These are phyloP conservation scores for Sclerotinia borealis DNA, from an alignment of 2,329 filamentous ascomycete genomes.

Conservation along the genomic window DNA sequence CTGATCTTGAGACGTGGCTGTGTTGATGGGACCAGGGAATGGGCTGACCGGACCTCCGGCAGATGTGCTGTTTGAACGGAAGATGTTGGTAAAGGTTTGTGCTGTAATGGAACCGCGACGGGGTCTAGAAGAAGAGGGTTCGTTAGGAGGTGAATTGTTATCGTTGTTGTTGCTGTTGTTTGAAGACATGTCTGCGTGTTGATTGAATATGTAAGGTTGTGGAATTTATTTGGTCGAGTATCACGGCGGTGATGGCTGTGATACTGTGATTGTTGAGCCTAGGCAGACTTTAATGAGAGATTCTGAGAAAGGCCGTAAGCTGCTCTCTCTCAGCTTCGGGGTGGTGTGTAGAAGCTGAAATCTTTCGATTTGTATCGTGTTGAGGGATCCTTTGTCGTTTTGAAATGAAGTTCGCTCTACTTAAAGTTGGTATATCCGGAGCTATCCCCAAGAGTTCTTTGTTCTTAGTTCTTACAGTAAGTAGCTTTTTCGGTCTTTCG, in stretches of 20 bases:
- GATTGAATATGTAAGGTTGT: neutral
- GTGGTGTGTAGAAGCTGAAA: neutral
- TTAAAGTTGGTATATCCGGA: neutral
- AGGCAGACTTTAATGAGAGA: constrained; percentile 15
- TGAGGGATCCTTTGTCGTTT: neutral
- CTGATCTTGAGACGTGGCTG: constrained; percentile 44
- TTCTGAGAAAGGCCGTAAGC: constrained; percentile 18
- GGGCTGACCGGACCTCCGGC: constrained; percentile 39
- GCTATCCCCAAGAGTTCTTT: neutral
- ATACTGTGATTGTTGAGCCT: neutral
- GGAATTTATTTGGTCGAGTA: neutral
- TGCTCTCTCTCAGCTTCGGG: constrained; percentile 25
- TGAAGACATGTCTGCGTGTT: constrained; percentile 37
- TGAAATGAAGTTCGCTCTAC: neutral
- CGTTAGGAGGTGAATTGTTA: constrained; percentile 35
- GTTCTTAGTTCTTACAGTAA: too few relatives aligned
- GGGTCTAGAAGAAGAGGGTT: constrained; percentile 34
- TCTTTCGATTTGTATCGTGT: neutral
- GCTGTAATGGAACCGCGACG: constrained; percentile 43
- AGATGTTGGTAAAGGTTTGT: constrained; percentile 42
- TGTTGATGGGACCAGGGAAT: constrained; percentile 44
- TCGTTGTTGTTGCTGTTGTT: constrained; percentile 37
- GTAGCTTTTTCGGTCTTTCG: neutral
- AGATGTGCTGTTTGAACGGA: constrained; percentile 44
- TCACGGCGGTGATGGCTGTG: neutral